These are phyloP conservation scores for Galerina sulciceps DNA, from an alignment of 768 basidiomycete genomes.

Conservation along the genomic window DNA sequence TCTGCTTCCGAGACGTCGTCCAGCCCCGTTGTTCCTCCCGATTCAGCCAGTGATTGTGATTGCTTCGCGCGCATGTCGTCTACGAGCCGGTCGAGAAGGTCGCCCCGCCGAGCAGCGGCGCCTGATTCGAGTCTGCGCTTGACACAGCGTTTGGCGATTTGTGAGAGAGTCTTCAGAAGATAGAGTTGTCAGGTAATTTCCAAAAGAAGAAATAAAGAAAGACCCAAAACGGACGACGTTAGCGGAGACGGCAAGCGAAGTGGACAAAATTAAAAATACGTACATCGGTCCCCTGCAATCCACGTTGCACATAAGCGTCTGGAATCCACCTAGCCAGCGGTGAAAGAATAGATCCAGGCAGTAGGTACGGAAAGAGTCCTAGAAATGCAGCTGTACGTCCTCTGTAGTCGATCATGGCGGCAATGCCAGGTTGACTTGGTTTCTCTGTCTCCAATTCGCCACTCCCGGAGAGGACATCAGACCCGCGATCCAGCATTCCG, in stretches of 20 bases:
- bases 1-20: slow-evolving; percentile 1
- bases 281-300: slow-evolving; percentile 2
- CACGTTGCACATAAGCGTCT: neutral
- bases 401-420: slow-evolving; percentile 4
- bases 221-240: neutral
- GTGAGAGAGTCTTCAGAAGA: neutral
- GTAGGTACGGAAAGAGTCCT: neutral
- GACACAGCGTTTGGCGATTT: slow-evolving; percentile 2
- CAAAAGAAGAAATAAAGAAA: neutral
- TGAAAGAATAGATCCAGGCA: neutral
- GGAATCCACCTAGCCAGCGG: slow-evolving; percentile 1
- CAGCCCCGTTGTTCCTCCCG: neutral
- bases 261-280: neutral
- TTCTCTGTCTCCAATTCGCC: neutral
- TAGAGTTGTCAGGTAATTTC: too few relatives aligned
- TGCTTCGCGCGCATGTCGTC: slow-evolving; percentile 9
- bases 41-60: neutral
- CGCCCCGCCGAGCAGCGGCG: neutral
- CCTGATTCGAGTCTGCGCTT: slow-evolving; percentile 1
- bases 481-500: slow-evolving; percentile 3
- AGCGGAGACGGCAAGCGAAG: neutral
- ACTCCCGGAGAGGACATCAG: slow-evolving; percentile 1
- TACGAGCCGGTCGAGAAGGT: slow-evolving; percentile 5
- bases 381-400: slow-evolving; percentile 4
- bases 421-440: neutral